Evolutionary conservation across 2,329 filamentous ascomycete species (phyloP), one percentile per base, ranked within the genome.

Genomic region (Aspergillus neotritici): DNA sequence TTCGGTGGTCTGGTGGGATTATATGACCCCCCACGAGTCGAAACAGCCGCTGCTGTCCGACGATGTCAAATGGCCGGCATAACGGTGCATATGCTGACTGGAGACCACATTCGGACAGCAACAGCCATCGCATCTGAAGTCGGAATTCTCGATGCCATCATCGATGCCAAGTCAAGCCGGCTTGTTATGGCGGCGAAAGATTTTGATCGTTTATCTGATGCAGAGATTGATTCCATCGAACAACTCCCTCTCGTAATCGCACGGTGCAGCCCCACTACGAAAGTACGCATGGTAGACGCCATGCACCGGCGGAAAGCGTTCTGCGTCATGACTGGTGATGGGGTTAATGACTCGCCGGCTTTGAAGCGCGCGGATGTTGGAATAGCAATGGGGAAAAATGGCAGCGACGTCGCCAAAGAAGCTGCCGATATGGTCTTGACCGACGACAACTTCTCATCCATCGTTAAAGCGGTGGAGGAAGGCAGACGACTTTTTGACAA

Each of bases 211-310:
- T 57, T 79, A 48, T 70, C 67, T 1, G 75, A 79, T 40, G 67
- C 70, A 4, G 68, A 79, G 47, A 73, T 80, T 37, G 76, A 94
- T 51, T 73, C 75, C 0, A 71, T 94, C 12, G 82, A 84, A 4
- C 80, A 87, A 32, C 71, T 94, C 2, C 87, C 87, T 2, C 72
- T 91, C 1, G 88, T 94, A 7, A 83, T 94, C 47, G 87, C 88
- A 31, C 83, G 88, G 31, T 94, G 87, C 61, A 85, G 86, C 1
- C 88, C 89, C 0, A 80, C 86, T 46, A 94, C 88, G 31, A 94
- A 94, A 68, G 87, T 88, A 4, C 82, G 87, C 46, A 94, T 94
- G 87, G 90, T 94, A 40, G 86, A 90, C 54, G 87, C 88, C 5
- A 77, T 94, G 12, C 86, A 90, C 52, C 80, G 88, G 12, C 83